These are phyloP conservation scores for Emergomyces pasteurianus DNA, from an alignment of 2,329 filamentous ascomycete species.

Conservation along the genomic window DNA sequence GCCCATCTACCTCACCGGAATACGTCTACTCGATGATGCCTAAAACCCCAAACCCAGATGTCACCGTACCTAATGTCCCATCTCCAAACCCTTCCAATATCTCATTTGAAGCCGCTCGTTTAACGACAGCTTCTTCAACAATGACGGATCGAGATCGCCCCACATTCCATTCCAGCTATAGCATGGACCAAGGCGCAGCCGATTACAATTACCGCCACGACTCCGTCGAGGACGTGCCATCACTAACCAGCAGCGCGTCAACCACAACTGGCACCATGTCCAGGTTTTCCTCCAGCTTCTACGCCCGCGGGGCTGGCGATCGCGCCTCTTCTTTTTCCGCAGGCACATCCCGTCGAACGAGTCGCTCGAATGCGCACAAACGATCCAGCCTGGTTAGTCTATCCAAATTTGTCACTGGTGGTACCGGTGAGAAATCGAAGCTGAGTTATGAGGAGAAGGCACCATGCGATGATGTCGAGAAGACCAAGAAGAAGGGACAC, in stretches of 20 bases:
- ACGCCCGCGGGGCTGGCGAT: conserved; percentile 31
- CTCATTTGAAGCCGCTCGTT: conserved; percentile 32
- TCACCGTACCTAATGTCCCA: conserved; percentile 30
- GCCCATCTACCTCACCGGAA: conserved; percentile 32
- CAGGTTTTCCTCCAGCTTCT: conserved; percentile 33
- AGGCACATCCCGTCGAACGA: conserved; percentile 26
- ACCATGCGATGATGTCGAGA: conserved; percentile 27
- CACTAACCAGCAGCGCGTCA: conserved; percentile 38
- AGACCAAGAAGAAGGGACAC: conserved; percentile 32
- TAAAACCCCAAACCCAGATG: conserved; percentile 27
- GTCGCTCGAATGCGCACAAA: conserved; percentile 31
- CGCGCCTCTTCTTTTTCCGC: conserved; percentile 35
- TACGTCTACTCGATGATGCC: conserved; percentile 26
- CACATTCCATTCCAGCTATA: conserved; percentile 20
- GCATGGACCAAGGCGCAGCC: conserved; percentile 23
- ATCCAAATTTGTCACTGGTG: conserved; percentile 34
- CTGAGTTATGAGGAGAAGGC: conserved; percentile 35
- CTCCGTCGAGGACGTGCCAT: conserved; percentile 39
- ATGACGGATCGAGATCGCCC: conserved; percentile 33
- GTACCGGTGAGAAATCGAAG: conserved; percentile 34
- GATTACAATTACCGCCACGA: conserved; percentile 30
- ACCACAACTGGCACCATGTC: conserved; percentile 33
- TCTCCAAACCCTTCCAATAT: conserved; percentile 33
- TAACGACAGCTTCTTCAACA: conserved; percentile 28
- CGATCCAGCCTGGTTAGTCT: conserved; percentile 38